phyloP scores from a whole-genome alignment of 768 basidiomycete species.

The Pleurotus djamor region DNA sequence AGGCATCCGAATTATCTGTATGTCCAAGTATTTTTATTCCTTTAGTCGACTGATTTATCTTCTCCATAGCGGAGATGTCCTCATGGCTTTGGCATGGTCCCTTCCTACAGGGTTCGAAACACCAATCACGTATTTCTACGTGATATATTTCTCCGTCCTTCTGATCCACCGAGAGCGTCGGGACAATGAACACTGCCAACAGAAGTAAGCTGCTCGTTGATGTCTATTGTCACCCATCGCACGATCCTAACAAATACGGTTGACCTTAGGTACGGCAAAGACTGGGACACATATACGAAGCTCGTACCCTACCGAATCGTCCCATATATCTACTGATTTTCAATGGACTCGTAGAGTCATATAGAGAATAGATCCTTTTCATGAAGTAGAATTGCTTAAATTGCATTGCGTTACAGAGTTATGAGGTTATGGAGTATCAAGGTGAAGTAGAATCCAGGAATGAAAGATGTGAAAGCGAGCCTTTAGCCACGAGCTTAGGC shows the following conservation, averaged over 20 bases:
- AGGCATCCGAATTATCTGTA: slow-evolving; percentile 91
- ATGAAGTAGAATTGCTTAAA: no score
- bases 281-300: slow-evolving; percentile 78
- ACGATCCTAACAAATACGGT: not conserved
- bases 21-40: no score
- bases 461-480: not conserved
- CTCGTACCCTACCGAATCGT: slow-evolving; percentile 74
- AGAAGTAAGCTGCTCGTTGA: slow-evolving; percentile 63
- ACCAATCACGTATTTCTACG: slow-evolving; percentile 95
- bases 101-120: slow-evolving; percentile 91
- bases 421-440: not conserved
- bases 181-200: slow-evolving; percentile 87
- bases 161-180: slow-evolving; percentile 86
- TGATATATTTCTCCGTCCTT: slow-evolving; percentile 82
- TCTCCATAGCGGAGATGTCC: slow-evolving; percentile 53
- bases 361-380: not conserved
- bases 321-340: slow-evolving; percentile 58
- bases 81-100: slow-evolving; percentile 94
- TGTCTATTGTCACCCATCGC: no score
- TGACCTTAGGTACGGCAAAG: slow-evolving; percentile 73
- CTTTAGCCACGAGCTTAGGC: slow-evolving; percentile 10
- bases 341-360: not conserved
- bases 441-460: not conserved
- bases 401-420: not conserved
- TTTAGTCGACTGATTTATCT: not conserved